Base-by-base conservation (phyloP, 805 yeast genomes). In the Cyberlindnera americana region DNA sequence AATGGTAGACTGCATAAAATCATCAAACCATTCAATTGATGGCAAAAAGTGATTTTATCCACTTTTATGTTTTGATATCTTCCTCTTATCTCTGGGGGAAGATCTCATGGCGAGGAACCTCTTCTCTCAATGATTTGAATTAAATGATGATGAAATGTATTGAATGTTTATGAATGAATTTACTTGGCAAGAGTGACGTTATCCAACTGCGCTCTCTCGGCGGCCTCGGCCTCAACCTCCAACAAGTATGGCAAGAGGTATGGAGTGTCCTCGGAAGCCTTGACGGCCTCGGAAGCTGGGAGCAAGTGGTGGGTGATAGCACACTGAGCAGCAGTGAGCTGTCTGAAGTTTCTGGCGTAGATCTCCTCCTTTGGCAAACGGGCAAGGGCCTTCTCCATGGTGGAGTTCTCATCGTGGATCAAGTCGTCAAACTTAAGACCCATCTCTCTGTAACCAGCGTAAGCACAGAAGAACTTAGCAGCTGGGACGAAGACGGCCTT, bases 371-470 rank as follows among this genome's bases (percentile, higher is more conserved):
- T 77, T 52, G 96, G 95, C 59, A 93, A 72, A 77, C 99, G 87
- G 49, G 77, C 66, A 47, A 93, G 70, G 40, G 97, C 98, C 61
- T 79, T 87, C 72, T 88, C 91, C 69, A 83, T 76, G 40, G 78
- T 69, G 57, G 90, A 90, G 63, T 72, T 83, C 72, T 93, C 99
- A 70, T 93, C 99, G 51, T 75, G 67, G 49, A 91, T 64, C 59
- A 91, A 69, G 66, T 93, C 99, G 62, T 91, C 93, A 60, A 83
- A 80, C 68, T 83, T 87, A 57, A 93, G 77, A 40, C 99, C 99
- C 71, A 93, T 67, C 66, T 89, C 78, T 75, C 98, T 85, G 85
- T 93, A 93, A 44, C 98, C 98, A 41, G 95, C 74, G 50, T 75
- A 73, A 52, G 80, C 70, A 53, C 76, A 70, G 68, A 83, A 90